Base-by-base conservation (phyloP, 169 alveolate species). In the Plasmodium inui region DNA sequence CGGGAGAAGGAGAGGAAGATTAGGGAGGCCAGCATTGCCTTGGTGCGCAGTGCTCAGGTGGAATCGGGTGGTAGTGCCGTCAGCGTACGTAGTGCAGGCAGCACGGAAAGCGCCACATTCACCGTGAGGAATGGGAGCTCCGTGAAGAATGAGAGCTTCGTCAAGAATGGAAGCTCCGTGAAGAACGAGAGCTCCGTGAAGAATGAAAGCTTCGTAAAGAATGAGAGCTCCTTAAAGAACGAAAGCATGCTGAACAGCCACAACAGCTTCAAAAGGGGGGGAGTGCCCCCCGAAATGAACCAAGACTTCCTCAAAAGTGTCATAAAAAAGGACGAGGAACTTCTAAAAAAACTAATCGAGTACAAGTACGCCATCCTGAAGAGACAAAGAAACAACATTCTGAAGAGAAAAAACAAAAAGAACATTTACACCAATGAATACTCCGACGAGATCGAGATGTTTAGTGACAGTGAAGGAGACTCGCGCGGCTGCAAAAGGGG, bases 381-480 rank as follows among this genome's bases (percentile, higher is more conserved):
- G 73, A 89, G 22, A 72, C 82, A 89, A 89, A 89, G 37, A 34
- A 71, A 78, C 14, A 78, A 89, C 30, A 37, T 89, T 19, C 28
- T 10, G 41, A 81, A 89, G 44, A 89, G 73, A 37, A 89, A 89
- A 32, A 89, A 55, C 26, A 89, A 89, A 80, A 57, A 50, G 26
- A 89, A 79, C 5, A 89, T 89, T 12, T 89, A 89, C 61, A 79
- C 8, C 26, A 89, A 89, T 46, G 91, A 61, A 39, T 39, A 79
- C 44, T 80, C 94, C 9, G 90, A 89, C 7, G 90, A 89, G 17
- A 79, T 79, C 26, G 91, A 61, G n/a, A 89, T 89, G 94, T 89
- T 89, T 80, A 89, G 94, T 67, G 94, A 88, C 28, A 50, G 90
- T 0, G 89, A 50, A 1, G 34, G 17, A 4, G 84, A 28, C 30